Conservation (phyloP, 805 yeast genomes). For the Candida namnaoensis region DNA sequence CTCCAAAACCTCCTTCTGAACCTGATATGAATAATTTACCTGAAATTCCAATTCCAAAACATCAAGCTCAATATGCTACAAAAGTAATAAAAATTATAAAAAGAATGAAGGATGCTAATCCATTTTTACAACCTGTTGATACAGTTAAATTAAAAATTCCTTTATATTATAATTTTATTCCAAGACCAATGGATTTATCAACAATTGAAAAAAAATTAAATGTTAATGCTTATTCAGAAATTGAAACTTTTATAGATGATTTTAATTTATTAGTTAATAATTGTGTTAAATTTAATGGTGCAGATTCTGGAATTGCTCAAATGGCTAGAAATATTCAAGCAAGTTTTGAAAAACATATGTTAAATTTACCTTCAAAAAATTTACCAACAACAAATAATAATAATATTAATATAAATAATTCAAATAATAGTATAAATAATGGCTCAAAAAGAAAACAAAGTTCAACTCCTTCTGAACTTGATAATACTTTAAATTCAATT, state of each 20-base stretch:
- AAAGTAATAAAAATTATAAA: slow-evolving; percentile 81
- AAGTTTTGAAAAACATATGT: slow-evolving; percentile 86
- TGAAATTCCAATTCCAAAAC: slow-evolving; percentile 60
- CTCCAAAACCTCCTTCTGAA: slow-evolving; percentile 67
- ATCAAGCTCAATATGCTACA: slow-evolving; percentile 74
- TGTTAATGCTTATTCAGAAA: slow-evolving; percentile 62
- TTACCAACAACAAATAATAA: slow-evolving; percentile 16
- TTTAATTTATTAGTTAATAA: slow-evolving; percentile 79
- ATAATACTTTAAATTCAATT: slow-evolving; percentile 46
- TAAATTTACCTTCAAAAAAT: slow-evolving; percentile 76
- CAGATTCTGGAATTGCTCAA: slow-evolving; percentile 70
- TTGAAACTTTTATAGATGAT: slow-evolving; percentile 64
- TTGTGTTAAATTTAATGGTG: slow-evolving; percentile 82
- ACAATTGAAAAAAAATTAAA: slow-evolving; percentile 79
- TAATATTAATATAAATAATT: background rate
- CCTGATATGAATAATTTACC: slow-evolving; percentile 70
- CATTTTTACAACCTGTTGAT: slow-evolving; percentile 88
- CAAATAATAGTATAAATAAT: slow-evolving; percentile 4
- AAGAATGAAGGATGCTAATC: slow-evolving; percentile 85
- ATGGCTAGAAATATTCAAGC: slow-evolving; percentile 91
- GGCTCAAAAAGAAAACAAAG: slow-evolving; percentile 8
- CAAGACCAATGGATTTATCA: slow-evolving; percentile 87
- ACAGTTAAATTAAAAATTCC: slow-evolving; percentile 84
- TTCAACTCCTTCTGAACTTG: slow-evolving; percentile 22
- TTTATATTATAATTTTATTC: slow-evolving; percentile 73